phyloP scores from a whole-genome alignment of 2,329 filamentous ascomycete species.

The Endothia cerciana region DNA sequence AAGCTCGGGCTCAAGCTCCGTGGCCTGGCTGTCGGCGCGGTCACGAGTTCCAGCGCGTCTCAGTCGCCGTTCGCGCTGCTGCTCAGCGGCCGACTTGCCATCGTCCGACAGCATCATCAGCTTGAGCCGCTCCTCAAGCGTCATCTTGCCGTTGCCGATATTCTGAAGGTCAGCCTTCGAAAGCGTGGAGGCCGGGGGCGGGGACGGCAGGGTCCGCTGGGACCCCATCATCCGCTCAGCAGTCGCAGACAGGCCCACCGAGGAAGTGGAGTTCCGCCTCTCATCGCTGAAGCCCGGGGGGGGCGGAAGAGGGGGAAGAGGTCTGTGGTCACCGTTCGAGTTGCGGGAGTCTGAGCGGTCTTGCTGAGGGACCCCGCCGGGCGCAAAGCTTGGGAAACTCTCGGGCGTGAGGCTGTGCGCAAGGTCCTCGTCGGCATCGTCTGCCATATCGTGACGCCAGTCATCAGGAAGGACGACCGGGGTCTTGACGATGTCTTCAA shows the following conservation, averaged over 20 bases:
- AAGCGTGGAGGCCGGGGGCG: slow-evolving; percentile 65
- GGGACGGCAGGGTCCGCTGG: slow-evolving; percentile 72
- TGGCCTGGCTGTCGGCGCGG: slow-evolving; percentile 45
- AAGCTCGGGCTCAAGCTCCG: slow-evolving; percentile 45
- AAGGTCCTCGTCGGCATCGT: slow-evolving; percentile 65
- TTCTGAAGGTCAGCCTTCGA: slow-evolving; percentile 79
- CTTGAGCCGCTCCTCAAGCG: slow-evolving; percentile 81
- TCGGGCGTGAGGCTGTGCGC: slow-evolving; percentile 72
- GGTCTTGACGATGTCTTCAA: slow-evolving; percentile 96
- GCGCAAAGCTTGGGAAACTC: slow-evolving; percentile 46
- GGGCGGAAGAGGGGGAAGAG: slow-evolving; percentile 79
- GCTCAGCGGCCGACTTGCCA: slow-evolving; percentile 63
- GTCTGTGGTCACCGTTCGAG: slow-evolving; percentile 81
- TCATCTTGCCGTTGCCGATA: slow-evolving; percentile 74
- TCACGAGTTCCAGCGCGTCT: slow-evolving; percentile 59
- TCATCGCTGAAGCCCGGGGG: slow-evolving; percentile 48
- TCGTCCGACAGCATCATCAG: slow-evolving; percentile 86
- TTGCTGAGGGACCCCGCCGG: slow-evolving; percentile 57
- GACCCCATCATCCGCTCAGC: slow-evolving; percentile 71
- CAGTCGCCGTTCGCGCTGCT: slow-evolving; percentile 71
- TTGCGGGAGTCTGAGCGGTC: slow-evolving; percentile 72
- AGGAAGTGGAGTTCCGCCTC: slow-evolving; percentile 57
- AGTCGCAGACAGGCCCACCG: slow-evolving; percentile 68
- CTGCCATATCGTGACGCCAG: slow-evolving; percentile 73
- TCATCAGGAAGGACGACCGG: slow-evolving; percentile 97